Evolutionary conservation across 129 eudicot genomes (phyloP).

Genomic region (Artemisia argyi): DNA sequence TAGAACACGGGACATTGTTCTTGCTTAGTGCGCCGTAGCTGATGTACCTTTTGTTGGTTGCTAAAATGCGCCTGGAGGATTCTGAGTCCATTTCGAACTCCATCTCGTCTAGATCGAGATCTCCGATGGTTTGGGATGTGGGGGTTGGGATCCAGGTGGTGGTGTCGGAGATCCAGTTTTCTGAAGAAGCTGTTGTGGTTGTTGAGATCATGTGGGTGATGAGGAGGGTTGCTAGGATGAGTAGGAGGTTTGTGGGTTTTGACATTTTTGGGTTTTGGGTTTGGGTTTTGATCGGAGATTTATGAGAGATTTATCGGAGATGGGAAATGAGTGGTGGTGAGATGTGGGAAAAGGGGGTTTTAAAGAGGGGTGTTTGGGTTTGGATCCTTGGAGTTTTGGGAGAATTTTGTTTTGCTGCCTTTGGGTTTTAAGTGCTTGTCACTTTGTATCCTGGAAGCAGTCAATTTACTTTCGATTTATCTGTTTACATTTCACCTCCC

Average conservation of each 20-base stretch:
- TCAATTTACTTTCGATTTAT: too few relatives aligned
- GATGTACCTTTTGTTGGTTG: conserved; percentile 37
- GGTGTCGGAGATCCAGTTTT: conserved; percentile 22
- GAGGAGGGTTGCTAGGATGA: conserved; percentile 34
- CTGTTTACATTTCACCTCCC: too few relatives aligned
- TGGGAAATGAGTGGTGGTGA: conserved; percentile 20
- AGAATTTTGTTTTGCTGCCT: too few relatives aligned
- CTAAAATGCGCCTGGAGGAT: conserved; percentile 57
- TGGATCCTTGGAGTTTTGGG: too few relatives aligned
- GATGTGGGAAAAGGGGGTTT: conserved; percentile 23
- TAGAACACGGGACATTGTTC: conserved; percentile 62
- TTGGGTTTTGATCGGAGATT: background rate
- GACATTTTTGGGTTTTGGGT: conserved; percentile 27
- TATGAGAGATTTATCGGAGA: too few relatives aligned
- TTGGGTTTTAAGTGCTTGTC: too few relatives aligned
- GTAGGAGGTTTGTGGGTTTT: conserved; percentile 30
- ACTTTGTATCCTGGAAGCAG: too few relatives aligned
- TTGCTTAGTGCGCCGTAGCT: conserved; percentile 64
- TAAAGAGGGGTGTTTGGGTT: conserved; percentile 11
- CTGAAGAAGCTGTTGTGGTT: conserved; percentile 29
- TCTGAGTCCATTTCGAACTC: conserved; percentile 57
- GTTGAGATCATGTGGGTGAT: conserved; percentile 28
- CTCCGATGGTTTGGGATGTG: background rate
- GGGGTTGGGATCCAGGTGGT: conserved; percentile 28
- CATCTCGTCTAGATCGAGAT: conserved; percentile 26